A percentile compares a stretch with the other conserved stretches of the same genome.
Evolutionary conservation across 2,329 filamentous ascomycete genomes (phyloP).

Genomic region (Ophiosphaerella korrae): DNA sequence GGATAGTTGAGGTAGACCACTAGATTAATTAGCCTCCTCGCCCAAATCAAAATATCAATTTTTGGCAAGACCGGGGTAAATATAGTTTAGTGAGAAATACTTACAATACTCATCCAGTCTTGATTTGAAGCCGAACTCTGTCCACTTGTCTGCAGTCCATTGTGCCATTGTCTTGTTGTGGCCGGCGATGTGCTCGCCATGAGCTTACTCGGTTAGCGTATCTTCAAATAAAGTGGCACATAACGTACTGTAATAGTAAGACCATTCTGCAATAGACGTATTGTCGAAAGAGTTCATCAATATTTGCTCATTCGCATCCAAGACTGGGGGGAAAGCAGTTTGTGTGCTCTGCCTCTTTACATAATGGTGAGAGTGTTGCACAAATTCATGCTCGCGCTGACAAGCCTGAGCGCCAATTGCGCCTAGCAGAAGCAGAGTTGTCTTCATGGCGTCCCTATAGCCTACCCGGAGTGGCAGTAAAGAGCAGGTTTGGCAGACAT

Average conservation of each 20-base stretch:
- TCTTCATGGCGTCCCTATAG: conserved; percentile 29
- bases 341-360: conserved; percentile 34
- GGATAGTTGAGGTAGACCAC: conserved; percentile 48
- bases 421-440: conserved; percentile 28
- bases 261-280: conserved; percentile 46
- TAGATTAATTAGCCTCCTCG: conserved; percentile 7
- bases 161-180: conserved; percentile 47
- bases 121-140: conserved; percentile 43
- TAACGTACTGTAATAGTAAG: conserved; percentile 46
- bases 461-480: conserved; percentile 7
- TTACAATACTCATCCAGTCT: conserved; percentile 45
- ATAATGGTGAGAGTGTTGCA: conserved; percentile 25
- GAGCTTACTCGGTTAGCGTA: conserved; percentile 26
- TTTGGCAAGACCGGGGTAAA: no score
- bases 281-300: conserved; percentile 50
- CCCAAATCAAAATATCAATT: not conserved
- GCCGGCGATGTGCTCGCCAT: conserved; percentile 42
- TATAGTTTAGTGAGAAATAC: not conserved
- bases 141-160: conserved; percentile 47
- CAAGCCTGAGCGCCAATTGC: conserved; percentile 42
- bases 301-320: conserved; percentile 47
- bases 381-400: conserved; percentile 37
- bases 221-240: not conserved
- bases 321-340: conserved; percentile 37
- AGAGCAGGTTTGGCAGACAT: not conserved